Conservation (phyloP, 352 stramenopile genomes). For the Globisporangium yorkense region DNA sequence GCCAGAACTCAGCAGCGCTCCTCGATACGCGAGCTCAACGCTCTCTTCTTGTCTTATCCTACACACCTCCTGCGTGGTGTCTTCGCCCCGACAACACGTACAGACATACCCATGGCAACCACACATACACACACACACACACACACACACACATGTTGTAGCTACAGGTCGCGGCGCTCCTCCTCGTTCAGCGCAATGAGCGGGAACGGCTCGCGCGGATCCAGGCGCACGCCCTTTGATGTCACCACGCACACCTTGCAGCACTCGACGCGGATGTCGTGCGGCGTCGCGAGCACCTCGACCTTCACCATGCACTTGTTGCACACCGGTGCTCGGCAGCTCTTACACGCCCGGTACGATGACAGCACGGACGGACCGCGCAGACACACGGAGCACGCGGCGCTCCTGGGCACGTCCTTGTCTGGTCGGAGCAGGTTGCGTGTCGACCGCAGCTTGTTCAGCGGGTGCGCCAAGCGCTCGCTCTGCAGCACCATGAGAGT, state of each 20-base stretch:
- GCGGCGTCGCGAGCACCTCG: slow-evolving; percentile 25
- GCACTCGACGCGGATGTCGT: slow-evolving; percentile 29
- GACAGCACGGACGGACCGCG: slow-evolving; percentile 19
- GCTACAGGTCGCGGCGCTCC: slow-evolving; percentile 12
- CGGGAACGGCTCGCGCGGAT: slow-evolving; percentile 40
- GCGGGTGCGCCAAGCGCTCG: neutral
- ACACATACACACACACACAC: neutral
- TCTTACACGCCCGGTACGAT: slow-evolving; percentile 27
- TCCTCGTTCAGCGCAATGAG: slow-evolving; percentile 16
- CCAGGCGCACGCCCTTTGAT: slow-evolving; percentile 28
- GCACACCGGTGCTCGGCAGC: slow-evolving; percentile 34
- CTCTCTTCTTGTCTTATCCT: neutral
- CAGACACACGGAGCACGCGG: slow-evolving; percentile 11
- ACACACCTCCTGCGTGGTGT: neutral
- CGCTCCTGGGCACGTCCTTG: slow-evolving; percentile 1
- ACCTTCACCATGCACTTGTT: slow-evolving; percentile 47
- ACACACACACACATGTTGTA: neutral
- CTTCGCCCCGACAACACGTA: neutral
- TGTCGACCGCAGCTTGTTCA: neutral
- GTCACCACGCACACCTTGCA: slow-evolving; percentile 46
- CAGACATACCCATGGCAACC: too few relatives aligned
- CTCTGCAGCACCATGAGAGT: neutral
- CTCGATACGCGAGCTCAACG: too few relatives aligned
- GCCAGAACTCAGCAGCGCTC: neutral
- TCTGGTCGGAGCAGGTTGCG: neutral